Evolutionary conservation across 2,329 filamentous ascomycete genomes (phyloP).

Genomic region (Boeremia lycopersici): DNA sequence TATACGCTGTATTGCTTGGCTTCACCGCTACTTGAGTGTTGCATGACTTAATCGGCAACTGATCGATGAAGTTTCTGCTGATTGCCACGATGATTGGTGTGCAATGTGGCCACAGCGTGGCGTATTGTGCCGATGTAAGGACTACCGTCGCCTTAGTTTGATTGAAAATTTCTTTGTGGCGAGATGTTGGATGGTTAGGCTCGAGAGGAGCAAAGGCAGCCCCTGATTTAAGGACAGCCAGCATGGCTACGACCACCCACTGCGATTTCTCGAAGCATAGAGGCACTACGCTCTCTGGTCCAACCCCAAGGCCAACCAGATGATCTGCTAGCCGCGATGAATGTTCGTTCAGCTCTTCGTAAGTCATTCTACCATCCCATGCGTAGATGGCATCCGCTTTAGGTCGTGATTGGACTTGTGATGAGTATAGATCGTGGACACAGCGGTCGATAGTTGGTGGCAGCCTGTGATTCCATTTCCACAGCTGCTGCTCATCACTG

Average conservation of each 20-base stretch:
- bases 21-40: not conserved
- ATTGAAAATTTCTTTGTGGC: conserved; percentile 25
- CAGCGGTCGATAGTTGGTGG: too few species aligned
- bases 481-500: too few species aligned
- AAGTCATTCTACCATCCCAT: not conserved
- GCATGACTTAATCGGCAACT: too few species aligned
- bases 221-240: conserved; percentile 39
- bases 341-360: not conserved
- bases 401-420: too few species aligned
- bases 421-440: too few species aligned
- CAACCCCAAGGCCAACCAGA: not conserved
- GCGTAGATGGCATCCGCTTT: too few species aligned
- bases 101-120: conserved; percentile 19
- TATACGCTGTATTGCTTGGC: conserved; percentile 21
- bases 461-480: too few species aligned
- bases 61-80: too few species aligned
- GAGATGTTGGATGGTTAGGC: conserved; percentile 24
- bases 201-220: conserved; percentile 31
- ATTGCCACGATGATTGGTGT: conserved; percentile 7
- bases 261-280: conserved; percentile 39
- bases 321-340: not conserved
- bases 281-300: conserved; percentile 12
- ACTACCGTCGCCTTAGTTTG: conserved; percentile 25
- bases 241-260: conserved; percentile 40
- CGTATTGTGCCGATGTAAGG: conserved; percentile 24